Base-by-base conservation (phyloP, 2,329 filamentous ascomycete species). In the Parafenestella ontariensis region DNA sequence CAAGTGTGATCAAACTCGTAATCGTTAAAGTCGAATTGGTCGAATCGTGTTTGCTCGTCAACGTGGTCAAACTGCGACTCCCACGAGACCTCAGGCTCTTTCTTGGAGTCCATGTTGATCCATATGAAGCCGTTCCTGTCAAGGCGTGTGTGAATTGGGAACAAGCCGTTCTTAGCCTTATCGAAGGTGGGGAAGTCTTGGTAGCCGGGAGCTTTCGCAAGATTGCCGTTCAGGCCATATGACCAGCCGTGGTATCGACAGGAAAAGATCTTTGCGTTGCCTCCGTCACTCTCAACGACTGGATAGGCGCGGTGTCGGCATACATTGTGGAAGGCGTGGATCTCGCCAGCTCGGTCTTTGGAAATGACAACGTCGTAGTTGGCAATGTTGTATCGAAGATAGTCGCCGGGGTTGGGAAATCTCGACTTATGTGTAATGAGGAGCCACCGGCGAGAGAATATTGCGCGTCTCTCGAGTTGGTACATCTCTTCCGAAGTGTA, bases 371-470 rank as follows among this genome's bases (percentile, higher is more conserved):
- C 62, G 21, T 83, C 77, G 70, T 79, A 78, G 55, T 79, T 76
- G 20, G 76, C 69, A 31, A 73, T 76, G 34, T 72, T 71, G 40
- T 78, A 87, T 18, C 81, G 79, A 24, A 86, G 76, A 72, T 82
- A 88, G 66, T 87, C 83, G 5, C 85, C 86, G 6, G 77, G 62
- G 44, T 84, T 81, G 52, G 70, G 68, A 37, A 86, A 73, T 51
- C 83, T 78, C 49, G 75, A 74, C 61, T 80, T 76, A 77, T 86
- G 79, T 48, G 84, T 85, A 23, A 81, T 79, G 39, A 85, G 78
- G 31, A 83, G 77, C 83, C 83, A 85, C 63, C 81, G 81, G 61
- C 78, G 78, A 34, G 83, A 86, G 65, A 83, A 82, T 24, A 84
- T 76, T 0, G 80, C 79, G 28, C 82, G 77, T 46, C 75, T 73